Conservation (phyloP, 768 basidiomycete species). For the Lentinula guzmanii region DNA sequence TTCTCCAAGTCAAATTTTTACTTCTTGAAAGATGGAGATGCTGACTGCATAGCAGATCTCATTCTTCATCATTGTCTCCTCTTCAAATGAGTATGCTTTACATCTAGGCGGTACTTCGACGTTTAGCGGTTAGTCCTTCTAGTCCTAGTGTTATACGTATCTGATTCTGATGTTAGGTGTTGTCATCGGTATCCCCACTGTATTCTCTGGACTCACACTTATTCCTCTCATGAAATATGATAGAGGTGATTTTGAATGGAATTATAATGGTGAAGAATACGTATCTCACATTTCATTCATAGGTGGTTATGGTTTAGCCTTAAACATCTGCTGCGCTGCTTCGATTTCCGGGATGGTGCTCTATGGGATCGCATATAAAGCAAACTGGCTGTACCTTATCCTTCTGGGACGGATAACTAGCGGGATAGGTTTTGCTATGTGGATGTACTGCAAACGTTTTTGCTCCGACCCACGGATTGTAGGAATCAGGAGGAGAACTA, state of each 20-base stretch:
- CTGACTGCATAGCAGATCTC: constrained; percentile 34
- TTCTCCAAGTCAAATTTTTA: constrained; percentile 36
- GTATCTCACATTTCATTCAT: background rate
- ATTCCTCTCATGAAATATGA: constrained; percentile 52
- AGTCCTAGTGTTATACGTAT: constrained; percentile 32
- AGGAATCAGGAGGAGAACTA: constrained; percentile 56
- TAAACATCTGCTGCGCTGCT: constrained; percentile 48
- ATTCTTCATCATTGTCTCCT: constrained; percentile 67
- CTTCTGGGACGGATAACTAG: constrained; percentile 64
- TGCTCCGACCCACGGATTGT: constrained; percentile 69
- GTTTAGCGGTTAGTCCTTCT: constrained; percentile 37
- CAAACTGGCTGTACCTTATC: constrained; percentile 60
- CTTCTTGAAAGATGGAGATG: background rate
- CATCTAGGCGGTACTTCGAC: constrained; percentile 62
- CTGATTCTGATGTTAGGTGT: constrained; percentile 17
- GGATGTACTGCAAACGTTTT: constrained; percentile 66
- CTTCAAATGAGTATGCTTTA: constrained; percentile 56
- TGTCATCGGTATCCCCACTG: constrained; percentile 62
- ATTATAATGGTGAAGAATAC: background rate
- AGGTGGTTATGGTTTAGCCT: constrained; percentile 52
- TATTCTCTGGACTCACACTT: constrained; percentile 53
- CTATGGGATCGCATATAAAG: constrained; percentile 55
- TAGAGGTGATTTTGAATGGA: constrained; percentile 32
- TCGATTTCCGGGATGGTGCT: constrained; percentile 52
- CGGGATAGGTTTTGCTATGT: constrained; percentile 54